Evolutionary conservation across 2,329 filamentous ascomycete species (phyloP).

Genomic region (Microdochium trichocladiopsis): DNA sequence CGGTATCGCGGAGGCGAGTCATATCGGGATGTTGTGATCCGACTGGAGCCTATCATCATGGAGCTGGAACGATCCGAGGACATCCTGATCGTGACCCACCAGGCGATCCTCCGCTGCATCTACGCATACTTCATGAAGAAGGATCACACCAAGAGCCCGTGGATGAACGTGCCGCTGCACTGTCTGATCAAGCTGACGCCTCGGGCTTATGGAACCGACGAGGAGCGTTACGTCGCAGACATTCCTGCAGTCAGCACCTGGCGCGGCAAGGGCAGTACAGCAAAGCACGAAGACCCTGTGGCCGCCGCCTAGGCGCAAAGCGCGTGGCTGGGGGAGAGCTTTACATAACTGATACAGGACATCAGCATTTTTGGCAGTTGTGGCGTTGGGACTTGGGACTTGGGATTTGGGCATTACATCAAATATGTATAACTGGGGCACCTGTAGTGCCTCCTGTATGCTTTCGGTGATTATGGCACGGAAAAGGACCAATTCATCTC

Average conservation of each 20-base stretch:
- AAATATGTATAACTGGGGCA: too few relatives aligned
- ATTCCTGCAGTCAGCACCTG: conserved; percentile 96
- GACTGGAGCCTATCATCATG: conserved; percentile 98
- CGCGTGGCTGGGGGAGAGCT: too few relatives aligned
- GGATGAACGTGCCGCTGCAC: conserved; percentile 98
- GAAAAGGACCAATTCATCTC: too few relatives aligned
- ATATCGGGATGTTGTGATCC: conserved; percentile 93
- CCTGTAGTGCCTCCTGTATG: too few relatives aligned
- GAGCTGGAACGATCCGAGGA: conserved; percentile 94
- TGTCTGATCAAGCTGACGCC: conserved; percentile 95
- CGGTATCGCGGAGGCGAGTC: conserved; percentile 95
- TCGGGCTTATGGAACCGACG: conserved; percentile 86
- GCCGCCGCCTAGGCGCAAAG: conserved; percentile 15
- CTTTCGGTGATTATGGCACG: too few relatives aligned
- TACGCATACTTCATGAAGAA: conserved; percentile 99
- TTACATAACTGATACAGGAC: too few relatives aligned
- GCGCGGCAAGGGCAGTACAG: conserved; percentile 83
- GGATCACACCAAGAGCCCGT: conserved; percentile 84
- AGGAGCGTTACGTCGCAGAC: conserved; percentile 80
- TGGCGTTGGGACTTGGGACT: not conserved
- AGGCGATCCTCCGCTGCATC: conserved; percentile 93
- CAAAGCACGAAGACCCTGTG: conserved; percentile 69
- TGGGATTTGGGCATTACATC: not conserved
- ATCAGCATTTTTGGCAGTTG: conserved; percentile 1
- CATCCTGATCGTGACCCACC: conserved; percentile 95